Conservation (phyloP, 768 basidiomycete species). For the Cystofilobasidium ferigula region DNA sequence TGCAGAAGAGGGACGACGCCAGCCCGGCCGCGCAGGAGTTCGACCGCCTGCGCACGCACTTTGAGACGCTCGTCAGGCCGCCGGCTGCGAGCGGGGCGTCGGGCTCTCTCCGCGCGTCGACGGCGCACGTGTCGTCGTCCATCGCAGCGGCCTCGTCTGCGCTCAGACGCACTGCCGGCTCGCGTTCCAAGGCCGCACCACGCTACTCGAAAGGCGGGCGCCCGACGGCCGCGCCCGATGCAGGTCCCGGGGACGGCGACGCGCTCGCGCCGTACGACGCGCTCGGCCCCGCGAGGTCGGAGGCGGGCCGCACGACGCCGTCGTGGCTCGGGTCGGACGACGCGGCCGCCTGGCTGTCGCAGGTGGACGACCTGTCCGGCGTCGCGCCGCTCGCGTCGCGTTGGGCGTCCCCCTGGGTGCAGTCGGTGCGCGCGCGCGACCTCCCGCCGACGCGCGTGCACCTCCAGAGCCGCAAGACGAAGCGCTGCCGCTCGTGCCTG, state of each 20-base stretch:
- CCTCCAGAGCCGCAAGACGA: constrained; percentile 83
- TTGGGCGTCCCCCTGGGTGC: constrained; percentile 70
- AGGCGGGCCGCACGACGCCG: not conserved
- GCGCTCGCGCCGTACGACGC: constrained; percentile 6
- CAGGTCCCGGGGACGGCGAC: constrained; percentile 7
- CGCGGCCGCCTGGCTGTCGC: constrained; percentile 60
- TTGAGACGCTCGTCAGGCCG: constrained; percentile 78
- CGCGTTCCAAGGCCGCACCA: constrained; percentile 1
- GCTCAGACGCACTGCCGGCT: constrained; percentile 8
- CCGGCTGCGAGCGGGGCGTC: constrained; percentile 26
- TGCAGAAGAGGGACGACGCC: constrained; percentile 80
- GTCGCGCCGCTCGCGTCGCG: constrained; percentile 65
- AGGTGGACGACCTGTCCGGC: constrained; percentile 44
- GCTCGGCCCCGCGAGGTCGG: not conserved
- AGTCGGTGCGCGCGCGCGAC: constrained; percentile 56
- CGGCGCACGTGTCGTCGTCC: constrained; percentile 5
- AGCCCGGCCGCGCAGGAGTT: constrained; percentile 77
- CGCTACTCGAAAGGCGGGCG: not conserved
- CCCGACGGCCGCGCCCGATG: not conserved
- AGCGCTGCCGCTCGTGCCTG: constrained; percentile 84
- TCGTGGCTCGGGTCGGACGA: constrained; percentile 31
- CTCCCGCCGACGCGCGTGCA: constrained; percentile 81
- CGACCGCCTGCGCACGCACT: constrained; percentile 89
- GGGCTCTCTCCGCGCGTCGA: not conserved
- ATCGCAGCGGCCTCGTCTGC: constrained; percentile 21